A percentile compares a stretch with the other conserved stretches of the same genome.
phyloP scores from a whole-genome alignment of 495 filamentous ascomycete genomes.

The Neurospora sp. region DNA sequence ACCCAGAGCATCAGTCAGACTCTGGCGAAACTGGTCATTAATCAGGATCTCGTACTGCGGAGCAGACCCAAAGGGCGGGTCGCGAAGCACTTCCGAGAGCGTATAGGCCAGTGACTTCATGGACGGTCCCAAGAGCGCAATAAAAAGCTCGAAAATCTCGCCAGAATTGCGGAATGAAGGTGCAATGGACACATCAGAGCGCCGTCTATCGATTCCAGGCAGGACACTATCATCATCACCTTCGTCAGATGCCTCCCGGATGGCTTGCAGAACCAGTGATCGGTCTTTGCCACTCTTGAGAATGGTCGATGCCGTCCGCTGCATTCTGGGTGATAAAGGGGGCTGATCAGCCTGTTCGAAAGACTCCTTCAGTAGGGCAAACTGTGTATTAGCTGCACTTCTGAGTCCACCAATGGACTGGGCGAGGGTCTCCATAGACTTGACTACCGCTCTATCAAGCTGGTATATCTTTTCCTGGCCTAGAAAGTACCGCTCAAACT shows the following conservation, averaged over 20 bases:
- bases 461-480: conserved; percentile 77
- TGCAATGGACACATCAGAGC: conserved; percentile 9
- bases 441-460: conserved; percentile 67
- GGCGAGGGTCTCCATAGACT: conserved; percentile 74
- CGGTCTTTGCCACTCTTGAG: conserved; percentile 20
- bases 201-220: background rate
- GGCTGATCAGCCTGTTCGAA: conserved; percentile 18
- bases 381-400: conserved; percentile 83
- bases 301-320: conserved; percentile 21
- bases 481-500: conserved; percentile 77
- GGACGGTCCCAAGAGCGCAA: conserved; percentile 75
- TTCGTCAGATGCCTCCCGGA: conserved; percentile 59
- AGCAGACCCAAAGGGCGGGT: conserved; percentile 64
- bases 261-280: conserved; percentile 42
- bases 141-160: conserved; percentile 83
- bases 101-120: conserved; percentile 95
- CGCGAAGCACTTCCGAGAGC: conserved; percentile 74
- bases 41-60: conserved; percentile 58
- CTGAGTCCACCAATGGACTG: conserved; percentile 87
- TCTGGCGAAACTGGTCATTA: conserved; percentile 67
- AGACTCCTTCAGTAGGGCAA: conserved; percentile 63
- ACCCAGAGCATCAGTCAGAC: conserved; percentile 65
- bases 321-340: conserved; percentile 20
- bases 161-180: conserved; percentile 44
- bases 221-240: conserved; percentile 37